These are phyloP conservation scores for Phytophthora pisi DNA, from an alignment of 352 stramenopile genomes.

Conservation along the genomic window DNA sequence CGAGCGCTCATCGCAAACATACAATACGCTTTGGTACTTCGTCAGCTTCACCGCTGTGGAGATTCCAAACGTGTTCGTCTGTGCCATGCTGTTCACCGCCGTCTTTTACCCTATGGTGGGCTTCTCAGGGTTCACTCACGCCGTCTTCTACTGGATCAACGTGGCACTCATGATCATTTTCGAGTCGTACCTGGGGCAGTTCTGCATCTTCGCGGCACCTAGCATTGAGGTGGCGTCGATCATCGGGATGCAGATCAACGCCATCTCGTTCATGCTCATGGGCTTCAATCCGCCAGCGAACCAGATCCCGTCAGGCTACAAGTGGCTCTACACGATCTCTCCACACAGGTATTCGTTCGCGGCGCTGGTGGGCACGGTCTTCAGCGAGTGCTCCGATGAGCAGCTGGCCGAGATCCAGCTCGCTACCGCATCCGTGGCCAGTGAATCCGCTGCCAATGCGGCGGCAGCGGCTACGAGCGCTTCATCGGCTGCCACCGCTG, in stretches of 20 bases:
- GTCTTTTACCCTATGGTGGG: conserved; percentile 44
- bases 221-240: conserved; percentile 32
- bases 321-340: conserved; percentile 40
- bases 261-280: conserved; percentile 40
- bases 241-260: conserved; percentile 32
- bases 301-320: conserved; percentile 37
- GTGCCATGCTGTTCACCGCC: conserved; percentile 18
- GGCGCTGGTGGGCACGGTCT: conserved; percentile 26
- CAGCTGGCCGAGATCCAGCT: conserved; percentile 18
- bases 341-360: conserved; percentile 34
- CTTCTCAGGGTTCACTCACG: conserved; percentile 35
- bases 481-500: not conserved
- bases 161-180: conserved; percentile 33
- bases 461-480: not conserved
- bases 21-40: conserved; percentile 67
- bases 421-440: not conserved
- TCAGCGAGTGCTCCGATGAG: conserved; percentile 12
- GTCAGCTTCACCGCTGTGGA: conserved; percentile 34
- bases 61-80: conserved; percentile 28
- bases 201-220: conserved; percentile 34
- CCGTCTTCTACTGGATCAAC: conserved; percentile 38
- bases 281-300: conserved; percentile 41
- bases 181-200: conserved; percentile 39
- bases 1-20: conserved; percentile 75
- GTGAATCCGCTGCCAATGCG: not conserved